Percentiles rank a stretch among this genome's conserved stretches.
These are phyloP conservation scores for Xanthoconium separans DNA, from an alignment of 1,284 basidiomycete genomes.

Conservation along the genomic window DNA sequence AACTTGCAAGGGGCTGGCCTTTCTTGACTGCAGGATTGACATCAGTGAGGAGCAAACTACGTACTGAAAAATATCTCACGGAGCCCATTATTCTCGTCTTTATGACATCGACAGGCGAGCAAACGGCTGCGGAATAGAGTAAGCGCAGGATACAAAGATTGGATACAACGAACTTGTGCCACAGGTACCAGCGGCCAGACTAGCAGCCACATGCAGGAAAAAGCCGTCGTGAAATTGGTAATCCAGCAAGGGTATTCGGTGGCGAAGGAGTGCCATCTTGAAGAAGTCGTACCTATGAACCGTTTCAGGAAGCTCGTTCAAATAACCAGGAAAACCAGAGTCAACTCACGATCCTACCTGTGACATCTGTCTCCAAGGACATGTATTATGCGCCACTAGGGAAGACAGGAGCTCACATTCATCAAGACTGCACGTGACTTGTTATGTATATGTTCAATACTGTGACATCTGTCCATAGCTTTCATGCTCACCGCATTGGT, in stretches of 20 bases:
- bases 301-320: conserved; percentile 3
- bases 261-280: conserved; percentile 64
- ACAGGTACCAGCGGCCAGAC: conserved; percentile 76
- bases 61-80: conserved; percentile 39
- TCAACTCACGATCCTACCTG: conserved; percentile 84
- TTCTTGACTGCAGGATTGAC: conserved; percentile 43
- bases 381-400: conserved; percentile 8
- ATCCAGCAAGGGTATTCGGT: conserved; percentile 55
- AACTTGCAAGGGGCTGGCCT: conserved; percentile 48
- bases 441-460: conserved; percentile 5
- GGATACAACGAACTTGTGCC: conserved; percentile 67
- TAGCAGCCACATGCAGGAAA: conserved; percentile 63
- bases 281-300: conserved; percentile 79
- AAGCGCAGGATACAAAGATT: not conserved
- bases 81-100: conserved; percentile 77
- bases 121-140: conserved; percentile 58
- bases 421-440: conserved; percentile 79
- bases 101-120: conserved; percentile 87
- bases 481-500: conserved; percentile 66
- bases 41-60: not conserved
- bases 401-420: conserved; percentile 58
- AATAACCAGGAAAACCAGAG: not conserved
- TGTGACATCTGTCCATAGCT: not conserved
- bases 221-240: conserved; percentile 71
- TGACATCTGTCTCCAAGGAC: conserved; percentile 48